Evolutionary conservation across 2,329 filamentous ascomycete genomes (phyloP), one percentile per base, ranked within the genome.

Genomic region (Trichoderma sp.): DNA sequence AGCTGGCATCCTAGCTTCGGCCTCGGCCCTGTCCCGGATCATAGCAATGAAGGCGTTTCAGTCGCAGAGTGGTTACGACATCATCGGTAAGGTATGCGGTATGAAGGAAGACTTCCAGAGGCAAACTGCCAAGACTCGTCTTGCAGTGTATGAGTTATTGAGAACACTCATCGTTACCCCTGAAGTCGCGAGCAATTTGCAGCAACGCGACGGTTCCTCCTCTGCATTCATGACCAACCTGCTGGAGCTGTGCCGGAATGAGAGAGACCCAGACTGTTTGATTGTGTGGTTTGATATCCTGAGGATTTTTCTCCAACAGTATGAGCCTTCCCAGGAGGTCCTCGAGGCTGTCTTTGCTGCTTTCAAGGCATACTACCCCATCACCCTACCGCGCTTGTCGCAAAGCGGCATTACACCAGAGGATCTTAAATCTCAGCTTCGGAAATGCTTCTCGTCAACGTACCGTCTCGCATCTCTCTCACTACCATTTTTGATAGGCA

Each of bases 331-430:
- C 0, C 70, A 80, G 5, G 82, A 84, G 9, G 77, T 86, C 2
- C 77, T 82, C 9, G 81, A 82, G 35, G 81, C 84, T 66, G 79
- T 86, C 2, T 88, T 87, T 74, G 82, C 82, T 65, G 77, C 82
- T 1, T 87, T 87, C 75, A 87, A 87, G 15, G 84, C 84, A 34
- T 89, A 88, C 73, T 89, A 87, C 70, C 86, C 86, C 17, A 88
- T 89, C 66, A 86, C 85, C 0, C 76, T 89, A 52, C 79, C 79
- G 15, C 80, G 85, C 32, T 81, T 81, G 65, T 82, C 85, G 0
- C 81, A 83, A 27, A 83, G 82, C 37, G 80, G 81, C 6, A 81
- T 88, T 45, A 88, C 86, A 1, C 84, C 85, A 6, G 84, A 87
- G 39, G 81, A 87, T 57, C 77, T 89, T 32, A 89, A 89, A 74